Evolutionary conservation across 495 filamentous ascomycete species (phyloP).

Genomic region (Neurospora sp.): DNA sequence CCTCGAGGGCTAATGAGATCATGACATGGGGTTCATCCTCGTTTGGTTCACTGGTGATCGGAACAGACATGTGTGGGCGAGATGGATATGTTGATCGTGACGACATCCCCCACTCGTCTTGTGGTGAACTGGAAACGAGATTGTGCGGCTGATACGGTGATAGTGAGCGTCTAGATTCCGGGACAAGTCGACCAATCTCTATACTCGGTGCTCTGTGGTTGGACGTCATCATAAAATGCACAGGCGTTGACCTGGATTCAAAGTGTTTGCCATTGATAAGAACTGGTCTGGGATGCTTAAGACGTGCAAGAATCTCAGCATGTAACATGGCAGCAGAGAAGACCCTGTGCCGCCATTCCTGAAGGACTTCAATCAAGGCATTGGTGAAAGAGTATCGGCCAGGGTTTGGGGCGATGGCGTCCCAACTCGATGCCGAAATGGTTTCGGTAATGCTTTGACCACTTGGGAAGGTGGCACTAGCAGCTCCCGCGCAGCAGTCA

Average conservation of each 20-base stretch:
- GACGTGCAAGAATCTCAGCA: slow-evolving; percentile 38
- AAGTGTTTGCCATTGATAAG: slow-evolving; percentile 39
- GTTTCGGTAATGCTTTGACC: slow-evolving; percentile 42
- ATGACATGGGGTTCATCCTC: slow-evolving; percentile 41
- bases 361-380: slow-evolving; percentile 40
- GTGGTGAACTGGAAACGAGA: slow-evolving; percentile 1
- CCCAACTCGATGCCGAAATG: slow-evolving; percentile 44
- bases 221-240: slow-evolving; percentile 45
- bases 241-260: slow-evolving; percentile 39
- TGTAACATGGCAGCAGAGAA: slow-evolving; percentile 45
- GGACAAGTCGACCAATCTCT: slow-evolving; percentile 31
- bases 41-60: slow-evolving; percentile 24
- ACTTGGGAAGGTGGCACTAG: slow-evolving; percentile 38
- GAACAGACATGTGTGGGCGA: slow-evolving; percentile 9
- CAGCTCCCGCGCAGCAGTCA: slow-evolving; percentile 44
- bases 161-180: slow-evolving; percentile 17
- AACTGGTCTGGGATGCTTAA: slow-evolving; percentile 43
- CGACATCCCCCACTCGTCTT: slow-evolving; percentile 10
- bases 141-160: slow-evolving; percentile 21
- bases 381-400: slow-evolving; percentile 43
- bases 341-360: slow-evolving; percentile 35
- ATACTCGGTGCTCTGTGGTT: slow-evolving; percentile 43
- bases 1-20: slow-evolving; percentile 43
- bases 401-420: slow-evolving; percentile 41
- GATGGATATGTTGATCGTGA: slow-evolving; percentile 10